Percentiles rank a stretch among this genome's conserved stretches.
Conservation (phyloP, 495 filamentous ascomycete species). For the Hypoxylon trugodes region DNA sequence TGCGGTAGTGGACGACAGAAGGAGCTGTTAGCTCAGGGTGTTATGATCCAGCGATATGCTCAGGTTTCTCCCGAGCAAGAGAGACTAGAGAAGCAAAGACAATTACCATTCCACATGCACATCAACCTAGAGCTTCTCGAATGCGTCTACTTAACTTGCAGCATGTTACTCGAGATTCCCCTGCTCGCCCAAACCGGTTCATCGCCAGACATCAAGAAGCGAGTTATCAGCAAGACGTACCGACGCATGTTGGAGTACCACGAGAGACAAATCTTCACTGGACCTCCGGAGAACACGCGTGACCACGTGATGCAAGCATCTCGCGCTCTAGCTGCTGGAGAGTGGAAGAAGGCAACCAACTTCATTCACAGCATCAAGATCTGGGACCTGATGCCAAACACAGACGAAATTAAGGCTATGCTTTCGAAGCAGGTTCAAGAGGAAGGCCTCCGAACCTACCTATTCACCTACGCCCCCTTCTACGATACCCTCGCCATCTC, state of each 20-base stretch:
- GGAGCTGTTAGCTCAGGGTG: constrained; percentile 95
- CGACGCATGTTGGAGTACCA: constrained; percentile 99
- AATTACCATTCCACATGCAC: constrained; percentile 99
- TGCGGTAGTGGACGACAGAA: constrained; percentile 97
- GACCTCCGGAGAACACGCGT: constrained; percentile 96
- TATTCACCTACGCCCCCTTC: constrained; percentile 99
- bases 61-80: constrained; percentile 98
- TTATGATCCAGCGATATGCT: constrained; percentile 95
- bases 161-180: constrained; percentile 98
- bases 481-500: constrained; percentile 93
- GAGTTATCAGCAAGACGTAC: constrained; percentile 99
- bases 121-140: constrained; percentile 99
- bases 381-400: constrained; percentile 94
- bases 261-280: constrained; percentile 98
- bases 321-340: constrained; percentile 92
- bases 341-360: constrained; percentile 95
- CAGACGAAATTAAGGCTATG: constrained; percentile 94
- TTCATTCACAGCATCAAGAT: constrained; percentile 98
- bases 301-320: constrained; percentile 99
- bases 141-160: constrained; percentile 97
- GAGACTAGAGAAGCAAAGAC: constrained; percentile 91
- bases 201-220: constrained; percentile 94
- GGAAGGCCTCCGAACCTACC: constrained; percentile 95
- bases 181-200: constrained; percentile 96
- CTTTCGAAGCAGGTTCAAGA: constrained; percentile 97